Base-by-base conservation (phyloP, 2,329 filamentous ascomycete genomes). In the Aspergillus fumigatiaffinis region DNA sequence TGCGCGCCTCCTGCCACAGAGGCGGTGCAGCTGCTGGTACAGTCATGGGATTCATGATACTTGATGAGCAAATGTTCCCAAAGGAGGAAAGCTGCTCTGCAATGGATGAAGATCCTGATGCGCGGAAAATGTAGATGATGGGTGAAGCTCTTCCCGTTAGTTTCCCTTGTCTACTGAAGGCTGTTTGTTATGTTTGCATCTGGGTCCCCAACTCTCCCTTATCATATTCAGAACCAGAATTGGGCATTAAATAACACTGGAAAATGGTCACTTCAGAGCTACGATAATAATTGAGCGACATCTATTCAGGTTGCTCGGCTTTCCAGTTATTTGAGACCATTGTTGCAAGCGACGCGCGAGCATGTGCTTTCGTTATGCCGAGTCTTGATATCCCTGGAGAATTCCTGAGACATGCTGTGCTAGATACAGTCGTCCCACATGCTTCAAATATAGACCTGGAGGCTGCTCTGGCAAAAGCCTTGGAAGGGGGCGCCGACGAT, bases 1-100 rank as follows among this genome's bases (percentile, higher is more conserved):
- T 90, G 66, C 87, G 88, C 65, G 90, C 87, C 74, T 94, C 90
- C 74, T 90, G 87, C 92, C 92, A 97, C 47, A 84, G 72, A 55
- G 80, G 75, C 53, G 82, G 79, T 60, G 80, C 63, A n/a, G 63
- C 71, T 51, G 72, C 78, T 70, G 82, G 78, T 66, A 82, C 84
- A 72, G 84, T 88, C 85, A 89, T 89, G 59, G 72, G 59, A 65
- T 73, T 72, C 68, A 72, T 75, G 32, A 52, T 61, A 47, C 9
- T 25, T 14, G 12, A 50, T 49, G 47, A 48, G 48, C 47, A 50
- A 54, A 54, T 50, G n/a, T 44, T n/a, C 44, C 44, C 60, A 53
- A 44, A 9, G 50, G 49, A 44, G 44, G 50, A 32, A 35, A 53
- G 23, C 32, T 56, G 59, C 46, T 56, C 48, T 49, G 23, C 46